phyloP scores from a whole-genome alignment of 2,329 filamentous ascomycete genomes.

The Microthyrium microscopicum region DNA sequence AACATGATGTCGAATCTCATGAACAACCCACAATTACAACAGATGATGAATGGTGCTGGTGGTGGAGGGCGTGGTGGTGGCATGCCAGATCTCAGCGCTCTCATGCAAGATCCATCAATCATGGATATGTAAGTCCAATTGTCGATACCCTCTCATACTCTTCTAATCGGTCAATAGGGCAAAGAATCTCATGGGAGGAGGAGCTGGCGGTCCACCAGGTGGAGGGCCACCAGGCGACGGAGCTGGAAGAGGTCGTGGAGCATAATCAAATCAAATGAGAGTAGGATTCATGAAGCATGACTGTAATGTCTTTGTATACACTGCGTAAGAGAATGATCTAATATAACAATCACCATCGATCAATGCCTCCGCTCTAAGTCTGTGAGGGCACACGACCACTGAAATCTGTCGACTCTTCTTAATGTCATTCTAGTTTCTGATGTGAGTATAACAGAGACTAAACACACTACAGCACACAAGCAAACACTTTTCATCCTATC shows the following conservation, averaged over 20 bases:
- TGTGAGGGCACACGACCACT: too few species aligned
- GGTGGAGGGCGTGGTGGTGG: constrained; percentile 39
- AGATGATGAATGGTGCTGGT: constrained; percentile 53
- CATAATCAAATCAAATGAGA: too few species aligned
- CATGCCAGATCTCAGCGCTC: constrained; percentile 67
- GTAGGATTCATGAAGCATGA: too few species aligned
- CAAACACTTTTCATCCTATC: too few species aligned
- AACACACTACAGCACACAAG: too few species aligned
- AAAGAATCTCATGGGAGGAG: constrained; percentile 49
- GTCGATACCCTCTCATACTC: constrained; percentile 8
- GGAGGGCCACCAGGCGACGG: constrained; percentile 7
- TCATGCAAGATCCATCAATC: constrained; percentile 88
- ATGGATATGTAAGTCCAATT: constrained; percentile 66
- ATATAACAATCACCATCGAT: too few species aligned
- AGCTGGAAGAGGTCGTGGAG: constrained; percentile 6
- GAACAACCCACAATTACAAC: constrained; percentile 75
- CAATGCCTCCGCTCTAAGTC: too few species aligned
- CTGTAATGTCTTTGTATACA: too few species aligned
- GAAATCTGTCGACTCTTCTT: too few species aligned
- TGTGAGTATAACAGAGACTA: too few species aligned
- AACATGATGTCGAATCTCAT: constrained; percentile 83
- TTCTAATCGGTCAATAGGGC: constrained; percentile 30
- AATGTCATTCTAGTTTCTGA: too few species aligned
- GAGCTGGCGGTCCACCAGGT: constrained; percentile 22
- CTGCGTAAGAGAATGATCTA: too few species aligned